These are phyloP conservation scores for Trichoderma sp. DNA, from an alignment of 2,329 filamentous ascomycete species.

Conservation along the genomic window DNA sequence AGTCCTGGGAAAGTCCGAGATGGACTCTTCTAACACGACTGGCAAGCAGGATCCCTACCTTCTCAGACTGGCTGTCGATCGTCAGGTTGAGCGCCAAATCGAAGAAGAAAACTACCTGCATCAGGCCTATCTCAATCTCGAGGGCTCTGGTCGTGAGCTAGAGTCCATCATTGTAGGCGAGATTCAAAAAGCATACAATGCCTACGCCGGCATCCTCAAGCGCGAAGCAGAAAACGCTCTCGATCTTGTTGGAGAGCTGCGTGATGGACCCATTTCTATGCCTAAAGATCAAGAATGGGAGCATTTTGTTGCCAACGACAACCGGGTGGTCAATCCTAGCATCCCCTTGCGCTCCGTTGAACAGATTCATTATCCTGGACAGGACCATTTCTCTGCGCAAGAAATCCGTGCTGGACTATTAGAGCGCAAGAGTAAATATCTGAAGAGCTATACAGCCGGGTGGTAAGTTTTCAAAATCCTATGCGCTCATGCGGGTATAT, in stretches of 20 bases:
- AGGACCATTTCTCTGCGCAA: slow-evolving; percentile 76
- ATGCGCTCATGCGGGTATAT: background rate
- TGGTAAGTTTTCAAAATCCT: slow-evolving; percentile 63
- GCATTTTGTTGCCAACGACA: slow-evolving; percentile 76
- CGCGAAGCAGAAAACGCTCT: slow-evolving; percentile 85
- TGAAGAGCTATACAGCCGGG: slow-evolving; percentile 95
- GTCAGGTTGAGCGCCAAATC: slow-evolving; percentile 88
- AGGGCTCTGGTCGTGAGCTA: slow-evolving; percentile 90
- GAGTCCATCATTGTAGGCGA: slow-evolving; percentile 97
- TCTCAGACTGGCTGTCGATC: slow-evolving; percentile 81
- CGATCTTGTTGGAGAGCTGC: slow-evolving; percentile 77
- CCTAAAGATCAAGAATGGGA: slow-evolving; percentile 93
- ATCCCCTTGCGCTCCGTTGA: slow-evolving; percentile 77
- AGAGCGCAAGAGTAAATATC: slow-evolving; percentile 97
- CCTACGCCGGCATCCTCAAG: slow-evolving; percentile 87
- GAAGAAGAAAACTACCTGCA: slow-evolving; percentile 98
- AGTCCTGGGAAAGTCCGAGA: slow-evolving; percentile 75
- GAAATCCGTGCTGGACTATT: slow-evolving; percentile 90
- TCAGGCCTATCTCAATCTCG: slow-evolving; percentile 91
- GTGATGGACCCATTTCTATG: slow-evolving; percentile 85
- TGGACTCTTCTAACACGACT: slow-evolving; percentile 71
- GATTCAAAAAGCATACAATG: slow-evolving; percentile 97
- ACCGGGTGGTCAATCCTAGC: slow-evolving; percentile 84
- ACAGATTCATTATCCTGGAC: slow-evolving; percentile 89
- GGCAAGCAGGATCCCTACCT: slow-evolving; percentile 94